Evolutionary conservation across 2,329 filamentous ascomycete species (phyloP), one percentile per base, ranked within the genome.

Genomic region (Epichloe sylvatica): DNA sequence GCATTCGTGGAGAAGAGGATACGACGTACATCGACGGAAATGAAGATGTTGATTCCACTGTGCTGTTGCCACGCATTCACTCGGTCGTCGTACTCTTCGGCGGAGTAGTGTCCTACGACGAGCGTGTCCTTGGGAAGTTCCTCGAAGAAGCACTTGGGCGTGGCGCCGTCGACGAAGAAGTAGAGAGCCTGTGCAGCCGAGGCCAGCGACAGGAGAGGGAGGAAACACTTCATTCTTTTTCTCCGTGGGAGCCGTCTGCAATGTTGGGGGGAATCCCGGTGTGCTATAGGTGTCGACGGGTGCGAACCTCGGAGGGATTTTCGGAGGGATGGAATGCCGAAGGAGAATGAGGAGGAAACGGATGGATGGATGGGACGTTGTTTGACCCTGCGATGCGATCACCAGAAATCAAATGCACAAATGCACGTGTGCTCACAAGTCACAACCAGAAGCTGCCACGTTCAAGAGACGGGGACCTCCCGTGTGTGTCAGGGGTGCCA

Each of bases 41-140:
- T 94, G 70, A 83, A 86, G 66, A 97, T 84, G 70, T 78, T 83
- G 54, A 94, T 74, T 56, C 83, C 83, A 55, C 81, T 75, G 65
- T 92, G 86, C 62, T 83, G 75, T 48, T 74, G 69, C 79, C 87
- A 97, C 47, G 71, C 65, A 57, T 79, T 77, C 51, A 74, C 70
- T 57, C 81, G 71, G 51, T 86, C 78, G 67, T 92, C 83, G 72
- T 80, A 92, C 67, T 94, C 85, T 68, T 92, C 84, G 46, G 88
- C 87, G 49, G 77, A 80, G 75, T 90, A 98, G 70, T 92, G 84
- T 58, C 92, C 92, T 52, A 96, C 90, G 50, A 98, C 91, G 51
- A 98, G 73, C 13, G 92, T 97, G 68, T 95, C 91, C 75, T 97
- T 96, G 57, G 92, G 90, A 52, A 98, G 78, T 69, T 97, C 91